These are phyloP conservation scores for Russula compacta DNA, from an alignment of 768 basidiomycete species.

Conservation along the genomic window DNA sequence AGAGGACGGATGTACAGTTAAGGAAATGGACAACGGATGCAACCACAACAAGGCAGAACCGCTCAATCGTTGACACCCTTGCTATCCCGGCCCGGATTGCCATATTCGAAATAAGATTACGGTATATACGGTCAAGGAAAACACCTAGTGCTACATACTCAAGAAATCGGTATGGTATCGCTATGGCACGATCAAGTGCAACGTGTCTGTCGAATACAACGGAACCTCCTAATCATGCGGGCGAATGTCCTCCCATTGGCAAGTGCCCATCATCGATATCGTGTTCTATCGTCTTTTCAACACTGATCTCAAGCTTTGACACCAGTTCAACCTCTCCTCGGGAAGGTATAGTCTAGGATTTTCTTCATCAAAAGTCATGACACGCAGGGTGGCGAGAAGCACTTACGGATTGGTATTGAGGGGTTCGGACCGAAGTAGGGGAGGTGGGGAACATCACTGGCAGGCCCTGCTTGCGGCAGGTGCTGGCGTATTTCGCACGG, in stretches of 20 bases:
- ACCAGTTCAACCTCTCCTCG: background rate
- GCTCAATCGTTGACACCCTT: too few relatives aligned
- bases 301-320: background rate
- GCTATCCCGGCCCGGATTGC: too few relatives aligned
- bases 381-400: background rate
- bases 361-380: background rate
- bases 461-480: background rate
- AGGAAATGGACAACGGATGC: background rate
- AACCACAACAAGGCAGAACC: background rate
- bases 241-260: too few relatives aligned
- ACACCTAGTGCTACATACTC: too few relatives aligned
- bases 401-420: background rate
- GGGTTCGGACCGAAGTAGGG: background rate
- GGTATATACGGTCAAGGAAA: too few relatives aligned
- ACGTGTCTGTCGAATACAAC: too few relatives aligned
- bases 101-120: too few relatives aligned
- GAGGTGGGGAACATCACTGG: slow-evolving; percentile 1
- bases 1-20: background rate
- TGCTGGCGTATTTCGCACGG: background rate
- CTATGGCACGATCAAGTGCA: too few relatives aligned
- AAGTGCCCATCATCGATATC: background rate
- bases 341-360: background rate
- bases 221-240: too few relatives aligned
- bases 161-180: too few relatives aligned
- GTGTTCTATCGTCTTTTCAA: slow-evolving; percentile 2